Percentiles rank a stretch among this genome's conserved stretches.
Conservation (phyloP, 139 green algal genomes). For the Picocystis salinarum region DNA sequence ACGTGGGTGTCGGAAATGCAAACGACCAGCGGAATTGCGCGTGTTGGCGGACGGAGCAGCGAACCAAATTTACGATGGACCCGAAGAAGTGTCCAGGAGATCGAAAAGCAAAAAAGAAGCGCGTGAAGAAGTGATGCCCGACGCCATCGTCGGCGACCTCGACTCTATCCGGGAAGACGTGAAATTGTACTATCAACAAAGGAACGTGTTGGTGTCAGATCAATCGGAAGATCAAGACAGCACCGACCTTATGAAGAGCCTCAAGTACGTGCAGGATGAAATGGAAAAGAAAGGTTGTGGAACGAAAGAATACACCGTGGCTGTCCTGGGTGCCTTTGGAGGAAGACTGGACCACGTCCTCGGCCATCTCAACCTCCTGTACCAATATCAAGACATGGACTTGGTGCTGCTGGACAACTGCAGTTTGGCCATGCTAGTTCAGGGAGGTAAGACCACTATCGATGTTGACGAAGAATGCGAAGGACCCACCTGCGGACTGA, state of each 20-base stretch:
- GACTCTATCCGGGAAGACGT: constrained; percentile 55
- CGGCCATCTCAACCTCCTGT: constrained; percentile 56
- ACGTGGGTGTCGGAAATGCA: no score
- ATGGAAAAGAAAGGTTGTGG: not conserved
- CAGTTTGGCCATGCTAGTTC: constrained; percentile 61
- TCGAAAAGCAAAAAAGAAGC: not conserved
- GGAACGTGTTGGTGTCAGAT: constrained; percentile 37
- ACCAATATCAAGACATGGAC: constrained; percentile 37
- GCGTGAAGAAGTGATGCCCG: constrained; percentile 20
- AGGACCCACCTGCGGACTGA: constrained; percentile 63
- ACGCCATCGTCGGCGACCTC: constrained; percentile 65
- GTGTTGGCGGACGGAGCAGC: constrained; percentile 81
- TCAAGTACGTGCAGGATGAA: constrained; percentile 23
- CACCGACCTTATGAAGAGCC: constrained; percentile 73
- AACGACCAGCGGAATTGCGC: constrained; percentile 33
- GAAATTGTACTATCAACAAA: constrained; percentile 26
- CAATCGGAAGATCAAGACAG: constrained; percentile 62
- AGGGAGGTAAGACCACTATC: constrained; percentile 31
- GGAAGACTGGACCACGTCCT: constrained; percentile 83
- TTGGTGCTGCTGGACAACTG: constrained; percentile 61
- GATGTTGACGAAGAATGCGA: constrained; percentile 30
- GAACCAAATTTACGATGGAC: constrained; percentile 64
- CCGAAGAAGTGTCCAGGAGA: not conserved
- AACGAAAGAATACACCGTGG: not conserved
- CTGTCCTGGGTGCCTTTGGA: constrained; percentile 49